Conservation (phyloP, 805 yeast genomes). For the Lipomyces starkeyi region DNA sequence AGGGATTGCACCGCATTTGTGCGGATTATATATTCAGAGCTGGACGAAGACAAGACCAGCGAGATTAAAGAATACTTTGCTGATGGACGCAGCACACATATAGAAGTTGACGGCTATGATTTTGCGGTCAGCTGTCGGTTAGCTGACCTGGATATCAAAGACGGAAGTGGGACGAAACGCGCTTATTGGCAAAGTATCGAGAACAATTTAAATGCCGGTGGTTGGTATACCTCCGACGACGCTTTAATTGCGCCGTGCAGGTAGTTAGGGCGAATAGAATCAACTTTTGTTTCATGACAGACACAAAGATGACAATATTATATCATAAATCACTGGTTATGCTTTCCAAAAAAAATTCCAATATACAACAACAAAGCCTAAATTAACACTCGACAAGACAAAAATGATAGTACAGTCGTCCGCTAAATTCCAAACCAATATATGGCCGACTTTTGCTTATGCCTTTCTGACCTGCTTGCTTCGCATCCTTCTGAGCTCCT, state of each 20-base stretch:
- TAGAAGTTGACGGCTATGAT: conserved; percentile 33
- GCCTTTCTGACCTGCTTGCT: conserved; percentile 56
- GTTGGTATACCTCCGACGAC: conserved; percentile 32
- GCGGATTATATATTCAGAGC: conserved; percentile 42
- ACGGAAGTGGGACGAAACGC: conserved; percentile 45
- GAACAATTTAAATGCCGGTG: conserved; percentile 27
- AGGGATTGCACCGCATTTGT: conserved; percentile 64
- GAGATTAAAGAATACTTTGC: neutral
- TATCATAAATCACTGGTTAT: neutral
- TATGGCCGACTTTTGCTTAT: neutral
- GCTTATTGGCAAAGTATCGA: conserved; percentile 58
- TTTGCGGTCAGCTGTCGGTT: conserved; percentile 51
- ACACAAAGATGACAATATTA: neutral
- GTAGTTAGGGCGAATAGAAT: neutral
- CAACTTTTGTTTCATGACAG: neutral
- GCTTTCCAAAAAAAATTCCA: neutral
- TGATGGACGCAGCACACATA: neutral
- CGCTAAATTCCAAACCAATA: neutral
- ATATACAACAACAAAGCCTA: neutral
- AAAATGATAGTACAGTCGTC: neutral
- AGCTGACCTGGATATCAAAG: conserved; percentile 40
- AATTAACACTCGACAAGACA: neutral
- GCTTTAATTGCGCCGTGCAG: neutral
- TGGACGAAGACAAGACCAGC: neutral
- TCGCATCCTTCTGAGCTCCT: conserved; percentile 76